Evolutionary conservation across 1,284 basidiomycete genomes (phyloP), one percentile per base, ranked within the genome.

Genomic region (Cutaneotrichosporon sp.): DNA sequence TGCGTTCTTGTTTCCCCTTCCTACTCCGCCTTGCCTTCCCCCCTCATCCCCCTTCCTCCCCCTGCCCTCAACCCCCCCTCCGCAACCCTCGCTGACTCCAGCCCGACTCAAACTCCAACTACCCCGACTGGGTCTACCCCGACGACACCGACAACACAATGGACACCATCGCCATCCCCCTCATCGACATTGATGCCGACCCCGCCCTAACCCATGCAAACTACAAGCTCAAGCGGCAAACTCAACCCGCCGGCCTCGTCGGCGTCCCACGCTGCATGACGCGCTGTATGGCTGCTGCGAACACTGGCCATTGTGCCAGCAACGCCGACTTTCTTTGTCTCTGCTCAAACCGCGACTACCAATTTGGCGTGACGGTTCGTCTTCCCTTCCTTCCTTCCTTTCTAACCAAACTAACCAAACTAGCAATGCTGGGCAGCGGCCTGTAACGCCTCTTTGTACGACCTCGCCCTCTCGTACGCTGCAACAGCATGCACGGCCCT

Each of bases 371-470:
- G 22, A 40, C 50, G 50, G 31, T 49, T 21, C 21, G 21, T 36
- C 5, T 30, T 30, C 58, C 49, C 13, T 21, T 51, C 58, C 46
- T 31, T 51, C 11, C 34, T 49, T 40, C 21, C 42, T 38, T n/a
- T 49, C 10, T 49, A 21, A 36, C 34, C 5, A 36, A 36, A 3
- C 34, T 10, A 5, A 34, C 34, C 31, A 30, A 36, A 56, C 55
- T 2, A 56, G 55, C 36, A 56, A 56, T 56, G 55, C 38, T 56
- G 55, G 55, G 55, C 55, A 4, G 21, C 21, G 5, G 14, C 14
- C 6, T 56, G 55, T 26, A 56, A 56, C 38, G 55, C 55, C 2
- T 30, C 55, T 5, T 8, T 10, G 13, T 56, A 40, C 55, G 22
- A 56, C 36, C 38, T 36, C 10, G 55, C 55, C 2, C 36, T 56